Percentiles rank a stretch among this genome's conserved stretches.
Conservation (phyloP, 257 asterid species). For the Solanum piurae region DNA sequence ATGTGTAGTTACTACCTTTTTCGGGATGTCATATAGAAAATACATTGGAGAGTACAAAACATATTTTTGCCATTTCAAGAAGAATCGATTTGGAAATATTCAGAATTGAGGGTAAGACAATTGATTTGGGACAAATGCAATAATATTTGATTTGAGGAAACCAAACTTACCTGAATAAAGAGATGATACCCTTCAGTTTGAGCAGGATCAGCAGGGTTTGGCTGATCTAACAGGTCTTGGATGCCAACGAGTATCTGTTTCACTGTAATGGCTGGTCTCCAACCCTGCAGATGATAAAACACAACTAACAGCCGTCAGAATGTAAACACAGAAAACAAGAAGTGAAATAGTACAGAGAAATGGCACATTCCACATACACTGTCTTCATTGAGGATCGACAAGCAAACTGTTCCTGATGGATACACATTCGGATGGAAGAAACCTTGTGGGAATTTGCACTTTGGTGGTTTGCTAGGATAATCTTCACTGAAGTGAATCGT, state of each 20-base stretch:
- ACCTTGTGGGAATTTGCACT: constrained; percentile 33
- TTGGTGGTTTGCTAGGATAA: constrained; percentile 47
- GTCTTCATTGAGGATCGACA: constrained; percentile 43
- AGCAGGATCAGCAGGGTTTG: constrained; percentile 24
- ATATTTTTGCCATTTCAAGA: not conserved
- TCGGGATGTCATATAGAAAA: not conserved
- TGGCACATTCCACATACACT: constrained; percentile 20
- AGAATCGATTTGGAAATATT: not conserved
- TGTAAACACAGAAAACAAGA: not conserved
- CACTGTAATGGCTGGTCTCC: constrained; percentile 33
- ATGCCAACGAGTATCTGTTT: constrained; percentile 25
- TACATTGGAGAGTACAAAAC: not conserved
- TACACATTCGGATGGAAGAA: constrained; percentile 47
- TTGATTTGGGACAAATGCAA: not conserved
- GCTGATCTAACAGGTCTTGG: constrained; percentile 21
- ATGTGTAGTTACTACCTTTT: not conserved
- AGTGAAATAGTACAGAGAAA: not conserved
- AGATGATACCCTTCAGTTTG: constrained; percentile 34
- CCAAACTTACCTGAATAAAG: constrained; percentile 17
- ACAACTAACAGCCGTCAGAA: not conserved
- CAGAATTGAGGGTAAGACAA: not conserved
- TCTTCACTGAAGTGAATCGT: constrained; percentile 39
- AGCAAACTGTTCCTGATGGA: constrained; percentile 48
- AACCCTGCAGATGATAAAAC: not conserved
- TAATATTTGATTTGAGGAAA: not conserved